Evolutionary conservation across 768 basidiomycete genomes (phyloP).

Genomic region (Trametes cubensis): DNA sequence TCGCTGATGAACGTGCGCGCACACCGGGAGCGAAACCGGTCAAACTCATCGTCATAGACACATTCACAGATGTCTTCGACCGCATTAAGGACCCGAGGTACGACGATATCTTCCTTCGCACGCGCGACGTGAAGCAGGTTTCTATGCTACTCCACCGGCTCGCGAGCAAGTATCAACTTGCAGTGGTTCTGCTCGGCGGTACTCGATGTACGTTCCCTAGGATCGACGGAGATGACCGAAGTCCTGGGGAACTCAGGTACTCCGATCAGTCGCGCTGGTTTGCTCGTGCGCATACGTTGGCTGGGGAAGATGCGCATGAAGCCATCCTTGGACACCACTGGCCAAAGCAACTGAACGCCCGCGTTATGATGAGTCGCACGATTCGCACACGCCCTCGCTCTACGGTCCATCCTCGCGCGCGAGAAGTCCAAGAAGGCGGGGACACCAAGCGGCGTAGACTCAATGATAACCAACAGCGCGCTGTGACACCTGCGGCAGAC

Average conservation of each 20-base stretch:
- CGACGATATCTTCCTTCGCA: slow-evolving; percentile 68
- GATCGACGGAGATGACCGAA: slow-evolving; percentile 28
- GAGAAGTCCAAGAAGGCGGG: slow-evolving; percentile 20
- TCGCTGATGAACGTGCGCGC: slow-evolving; percentile 43
- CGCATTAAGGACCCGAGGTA: slow-evolving; percentile 60
- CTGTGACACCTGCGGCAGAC: slow-evolving; percentile 12
- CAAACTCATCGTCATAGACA: slow-evolving; percentile 83
- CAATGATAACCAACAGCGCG: slow-evolving; percentile 16
- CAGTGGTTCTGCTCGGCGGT: slow-evolving; percentile 85
- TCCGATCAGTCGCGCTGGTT: slow-evolving; percentile 79
- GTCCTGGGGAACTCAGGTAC: slow-evolving; percentile 55
- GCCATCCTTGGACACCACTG: slow-evolving; percentile 87
- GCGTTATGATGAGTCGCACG: slow-evolving; percentile 83
- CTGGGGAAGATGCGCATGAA: slow-evolving; percentile 69
- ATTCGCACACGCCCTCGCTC: slow-evolving; percentile 62
- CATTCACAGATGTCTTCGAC: slow-evolving; percentile 85
- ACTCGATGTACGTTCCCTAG: slow-evolving; percentile 34
- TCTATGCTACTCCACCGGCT: slow-evolving; percentile 72
- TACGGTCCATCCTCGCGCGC: slow-evolving; percentile 24
- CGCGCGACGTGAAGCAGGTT: slow-evolving; percentile 67
- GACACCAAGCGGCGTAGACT: slow-evolving; percentile 35
- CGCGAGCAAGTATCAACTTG: slow-evolving; percentile 63
- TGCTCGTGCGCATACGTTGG: slow-evolving; percentile 58
- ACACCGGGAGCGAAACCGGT: slow-evolving; percentile 54
- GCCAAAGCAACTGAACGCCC: slow-evolving; percentile 89